Evolutionary conservation across 805 yeast genomes (phyloP).

Genomic region (Zygotorulaspora danielsina): DNA sequence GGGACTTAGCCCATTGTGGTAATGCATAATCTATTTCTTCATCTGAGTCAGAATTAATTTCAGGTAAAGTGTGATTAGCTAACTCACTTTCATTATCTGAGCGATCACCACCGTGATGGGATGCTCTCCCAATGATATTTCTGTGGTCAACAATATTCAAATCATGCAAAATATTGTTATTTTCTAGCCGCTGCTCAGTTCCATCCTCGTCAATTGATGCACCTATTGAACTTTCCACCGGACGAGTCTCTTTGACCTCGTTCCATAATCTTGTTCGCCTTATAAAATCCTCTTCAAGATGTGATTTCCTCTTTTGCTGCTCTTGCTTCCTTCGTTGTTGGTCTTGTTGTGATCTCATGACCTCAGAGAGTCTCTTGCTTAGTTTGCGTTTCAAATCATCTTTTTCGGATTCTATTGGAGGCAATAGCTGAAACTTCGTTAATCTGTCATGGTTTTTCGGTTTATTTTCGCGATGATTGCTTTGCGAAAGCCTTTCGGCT

Average conservation of each 20-base stretch:
- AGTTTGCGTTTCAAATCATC: slow-evolving; percentile 30
- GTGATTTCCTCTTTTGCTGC: slow-evolving; percentile 28
- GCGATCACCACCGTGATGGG: background rate
- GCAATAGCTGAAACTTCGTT: slow-evolving; percentile 31
- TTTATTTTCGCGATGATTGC: background rate
- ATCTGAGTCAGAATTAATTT: slow-evolving; percentile 50
- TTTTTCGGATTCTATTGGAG: slow-evolving; percentile 23
- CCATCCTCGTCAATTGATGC: background rate
- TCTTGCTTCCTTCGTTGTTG: slow-evolving; percentile 26
- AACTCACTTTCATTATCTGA: slow-evolving; percentile 5
- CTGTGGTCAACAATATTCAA: slow-evolving; percentile 33
- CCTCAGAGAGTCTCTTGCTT: slow-evolving; percentile 32
- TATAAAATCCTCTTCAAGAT: slow-evolving; percentile 26
- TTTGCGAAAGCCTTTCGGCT: background rate
- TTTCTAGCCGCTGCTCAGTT: slow-evolving; percentile 6
- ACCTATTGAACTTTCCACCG: background rate
- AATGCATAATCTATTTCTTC: slow-evolving; percentile 47
- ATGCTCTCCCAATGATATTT: slow-evolving; percentile 24
- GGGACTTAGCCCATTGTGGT: slow-evolving; percentile 61
- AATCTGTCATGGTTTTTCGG: slow-evolving; percentile 22
- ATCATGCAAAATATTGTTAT: slow-evolving; percentile 19
- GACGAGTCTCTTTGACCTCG: slow-evolving; percentile 9
- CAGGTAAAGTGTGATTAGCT: slow-evolving; percentile 39
- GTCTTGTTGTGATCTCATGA: slow-evolving; percentile 33
- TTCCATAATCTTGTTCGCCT: slow-evolving; percentile 21